phyloP scores from a whole-genome alignment of 805 yeast species.

The Nakazawaea anatomiae region DNA sequence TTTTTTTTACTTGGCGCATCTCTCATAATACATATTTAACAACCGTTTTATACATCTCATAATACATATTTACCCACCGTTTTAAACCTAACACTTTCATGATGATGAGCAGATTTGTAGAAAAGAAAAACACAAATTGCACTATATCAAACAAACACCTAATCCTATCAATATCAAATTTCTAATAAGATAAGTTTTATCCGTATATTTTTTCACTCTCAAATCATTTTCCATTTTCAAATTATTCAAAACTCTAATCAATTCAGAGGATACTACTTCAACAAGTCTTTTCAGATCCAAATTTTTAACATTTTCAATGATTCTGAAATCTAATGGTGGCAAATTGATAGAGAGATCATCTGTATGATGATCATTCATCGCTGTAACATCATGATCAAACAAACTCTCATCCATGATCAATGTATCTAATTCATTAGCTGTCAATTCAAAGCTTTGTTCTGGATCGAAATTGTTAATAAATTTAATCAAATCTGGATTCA shows the following conservation, averaged over 20 bases:
- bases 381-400: not conserved
- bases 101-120: too few relatives aligned
- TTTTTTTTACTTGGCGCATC: too few relatives aligned
- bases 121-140: not conserved
- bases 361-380: not conserved
- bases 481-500: constrained; percentile 53
- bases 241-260: constrained; percentile 20
- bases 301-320: constrained; percentile 34
- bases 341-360: constrained; percentile 21
- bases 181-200: constrained; percentile 32
- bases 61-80: too few relatives aligned
- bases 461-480: constrained; percentile 42
- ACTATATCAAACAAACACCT: constrained; percentile 28
- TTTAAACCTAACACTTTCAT: too few relatives aligned
- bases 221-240: constrained; percentile 27
- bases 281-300: constrained; percentile 15
- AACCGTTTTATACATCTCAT: too few relatives aligned
- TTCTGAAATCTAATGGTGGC: constrained; percentile 34
- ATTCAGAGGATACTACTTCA: constrained; percentile 23
- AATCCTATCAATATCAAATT: constrained; percentile 31
- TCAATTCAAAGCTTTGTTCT: constrained; percentile 24
- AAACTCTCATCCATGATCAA: constrained; percentile 17
- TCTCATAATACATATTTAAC: too few relatives aligned
- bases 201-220: constrained; percentile 15
- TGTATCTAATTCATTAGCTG: constrained; percentile 16